phyloP scores from a whole-genome alignment of 805 yeast species.

The Candida nitratophila region DNA sequence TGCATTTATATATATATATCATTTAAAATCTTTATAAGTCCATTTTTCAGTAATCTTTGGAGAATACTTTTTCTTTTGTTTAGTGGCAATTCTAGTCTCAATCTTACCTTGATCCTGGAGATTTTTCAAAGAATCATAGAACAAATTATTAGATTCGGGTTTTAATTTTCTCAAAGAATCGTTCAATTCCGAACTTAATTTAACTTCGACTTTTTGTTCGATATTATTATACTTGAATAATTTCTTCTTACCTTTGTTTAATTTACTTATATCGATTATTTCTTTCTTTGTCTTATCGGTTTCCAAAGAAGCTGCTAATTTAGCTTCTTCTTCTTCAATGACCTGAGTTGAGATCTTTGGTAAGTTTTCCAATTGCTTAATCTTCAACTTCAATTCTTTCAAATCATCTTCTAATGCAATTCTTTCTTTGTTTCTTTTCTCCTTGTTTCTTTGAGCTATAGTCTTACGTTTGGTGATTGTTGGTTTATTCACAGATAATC shows the following conservation, averaged over 20 bases:
- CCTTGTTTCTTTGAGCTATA: conserved; percentile 65
- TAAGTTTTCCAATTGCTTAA: conserved; percentile 44
- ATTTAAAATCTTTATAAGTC: conserved; percentile 86
- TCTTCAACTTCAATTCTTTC: conserved; percentile 51
- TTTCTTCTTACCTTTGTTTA: conserved; percentile 26
- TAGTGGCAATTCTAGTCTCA: conserved; percentile 73
- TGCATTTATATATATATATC: too few species aligned
- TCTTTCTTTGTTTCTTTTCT: conserved; percentile 55
- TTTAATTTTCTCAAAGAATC: conserved; percentile 77
- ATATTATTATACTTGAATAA: conserved; percentile 35
- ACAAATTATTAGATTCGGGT: conserved; percentile 78
- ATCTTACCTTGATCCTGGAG: conserved; percentile 81
- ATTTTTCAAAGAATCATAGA: conserved; percentile 74
- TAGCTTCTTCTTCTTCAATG: conserved; percentile 36
- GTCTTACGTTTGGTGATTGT: conserved; percentile 68
- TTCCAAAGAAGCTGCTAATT: conserved; percentile 3
- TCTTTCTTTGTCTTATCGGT: conserved; percentile 6
- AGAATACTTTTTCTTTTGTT: conserved; percentile 58
- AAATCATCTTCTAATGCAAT: conserved; percentile 44
- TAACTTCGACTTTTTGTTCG: conserved; percentile 56
- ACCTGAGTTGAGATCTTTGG: conserved; percentile 33
- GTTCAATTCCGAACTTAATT: conserved; percentile 80
- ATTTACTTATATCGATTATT: conserved; percentile 14
- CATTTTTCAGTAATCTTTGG: conserved; percentile 84
- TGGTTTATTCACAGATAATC: conserved; percentile 66